Percentiles rank a stretch among this genome's conserved stretches.
These are phyloP conservation scores for Akanthomyces dipterigenus DNA, from an alignment of 2,329 filamentous ascomycete genomes.

Conservation along the genomic window DNA sequence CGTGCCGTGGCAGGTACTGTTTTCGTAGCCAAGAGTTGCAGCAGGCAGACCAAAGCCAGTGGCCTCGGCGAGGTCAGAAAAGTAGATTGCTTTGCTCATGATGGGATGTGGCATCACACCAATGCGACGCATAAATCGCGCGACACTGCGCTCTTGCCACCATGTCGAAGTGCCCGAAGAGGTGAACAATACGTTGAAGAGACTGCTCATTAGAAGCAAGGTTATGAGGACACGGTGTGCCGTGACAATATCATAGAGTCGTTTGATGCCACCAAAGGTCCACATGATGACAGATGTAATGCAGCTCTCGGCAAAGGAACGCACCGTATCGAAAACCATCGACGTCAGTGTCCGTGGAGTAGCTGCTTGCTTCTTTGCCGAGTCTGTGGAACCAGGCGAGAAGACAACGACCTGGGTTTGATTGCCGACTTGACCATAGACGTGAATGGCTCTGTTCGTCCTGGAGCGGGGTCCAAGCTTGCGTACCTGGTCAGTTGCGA, in stretches of 20 bases:
- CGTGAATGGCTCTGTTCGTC: constrained; percentile 70
- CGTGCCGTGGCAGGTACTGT: constrained; percentile 54
- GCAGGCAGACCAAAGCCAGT: constrained; percentile 30
- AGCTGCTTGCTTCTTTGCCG: constrained; percentile 50
- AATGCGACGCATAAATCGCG: constrained; percentile 71
- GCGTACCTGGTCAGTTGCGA: constrained; percentile 70
- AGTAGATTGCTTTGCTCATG: constrained; percentile 81
- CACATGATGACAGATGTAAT: constrained; percentile 72
- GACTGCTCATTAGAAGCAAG: constrained; percentile 59
- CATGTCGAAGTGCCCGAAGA: constrained; percentile 68
- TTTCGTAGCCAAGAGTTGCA: constrained; percentile 30
- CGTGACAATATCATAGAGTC: constrained; percentile 59
- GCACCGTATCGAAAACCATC: constrained; percentile 64
- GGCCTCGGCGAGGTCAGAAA: constrained; percentile 70
- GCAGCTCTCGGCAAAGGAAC: constrained; percentile 69
- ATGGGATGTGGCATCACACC: constrained; percentile 71
- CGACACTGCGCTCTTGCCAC: constrained; percentile 79
- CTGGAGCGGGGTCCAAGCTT: constrained; percentile 66
- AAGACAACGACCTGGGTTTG: constrained; percentile 59
- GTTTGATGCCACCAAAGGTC: constrained; percentile 59
- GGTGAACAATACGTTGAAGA: constrained; percentile 69
- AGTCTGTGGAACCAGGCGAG: constrained; percentile 41
- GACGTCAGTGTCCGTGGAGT: constrained; percentile 56
- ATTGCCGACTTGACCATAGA: constrained; percentile 70
- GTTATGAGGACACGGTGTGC: constrained; percentile 69